These are phyloP conservation scores for Colletotrichum cuscutae DNA, from an alignment of 2,329 filamentous ascomycete genomes.

Conservation along the genomic window DNA sequence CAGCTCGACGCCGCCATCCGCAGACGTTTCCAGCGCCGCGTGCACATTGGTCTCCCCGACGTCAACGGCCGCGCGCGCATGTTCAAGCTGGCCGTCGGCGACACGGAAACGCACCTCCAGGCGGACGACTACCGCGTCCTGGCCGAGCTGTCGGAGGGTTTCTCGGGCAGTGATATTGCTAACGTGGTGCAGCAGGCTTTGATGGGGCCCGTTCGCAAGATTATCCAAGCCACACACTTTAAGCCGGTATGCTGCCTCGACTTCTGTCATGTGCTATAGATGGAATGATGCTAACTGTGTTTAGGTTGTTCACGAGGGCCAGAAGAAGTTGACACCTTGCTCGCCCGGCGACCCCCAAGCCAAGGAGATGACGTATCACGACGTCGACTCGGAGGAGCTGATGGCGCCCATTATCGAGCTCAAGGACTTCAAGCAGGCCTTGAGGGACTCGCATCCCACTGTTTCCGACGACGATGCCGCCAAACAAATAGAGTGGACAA, in stretches of 20 bases:
- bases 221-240: conserved; percentile 97
- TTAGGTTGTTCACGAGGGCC: conserved; percentile 76
- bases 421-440: conserved; percentile 93
- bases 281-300: conserved; percentile 30
- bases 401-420: conserved; percentile 87
- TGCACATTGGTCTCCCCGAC: conserved; percentile 95
- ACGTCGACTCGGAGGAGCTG: conserved; percentile 84
- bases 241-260: conserved; percentile 74
- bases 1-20: conserved; percentile 96
- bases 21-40: conserved; percentile 92
- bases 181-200: conserved; percentile 96
- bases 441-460: conserved; percentile 88
- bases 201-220: conserved; percentile 97
- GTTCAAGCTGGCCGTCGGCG: conserved; percentile 96
- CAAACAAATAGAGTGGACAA: conserved; percentile 91
- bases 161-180: conserved; percentile 94
- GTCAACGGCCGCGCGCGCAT: conserved; percentile 86
- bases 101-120: conserved; percentile 87
- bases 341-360: conserved; percentile 90
- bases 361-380: conserved; percentile 93
- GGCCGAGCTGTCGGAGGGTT: conserved; percentile 87
- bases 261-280: background rate
- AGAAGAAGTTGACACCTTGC: conserved; percentile 84
- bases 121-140: conserved; percentile 82
- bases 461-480: conserved; percentile 88